These are phyloP conservation scores for Colletotrichum sp. DNA, from an alignment of 2,329 filamentous ascomycete species.

Conservation along the genomic window DNA sequence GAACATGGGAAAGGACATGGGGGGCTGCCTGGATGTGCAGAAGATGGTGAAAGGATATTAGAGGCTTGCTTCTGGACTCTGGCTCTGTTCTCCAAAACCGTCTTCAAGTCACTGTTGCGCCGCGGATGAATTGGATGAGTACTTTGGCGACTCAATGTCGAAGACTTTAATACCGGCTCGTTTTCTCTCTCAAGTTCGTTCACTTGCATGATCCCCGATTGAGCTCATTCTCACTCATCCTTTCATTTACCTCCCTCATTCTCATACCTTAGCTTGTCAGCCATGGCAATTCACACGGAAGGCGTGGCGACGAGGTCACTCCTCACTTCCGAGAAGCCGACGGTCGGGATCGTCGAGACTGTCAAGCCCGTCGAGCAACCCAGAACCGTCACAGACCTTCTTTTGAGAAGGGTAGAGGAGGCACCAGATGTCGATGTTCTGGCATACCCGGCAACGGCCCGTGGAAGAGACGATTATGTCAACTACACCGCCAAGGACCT, in stretches of 20 bases:
- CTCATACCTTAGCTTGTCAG: neutral
- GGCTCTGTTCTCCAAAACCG: neutral
- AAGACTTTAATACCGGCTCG: neutral
- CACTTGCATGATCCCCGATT: neutral
- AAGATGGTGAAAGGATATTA: neutral
- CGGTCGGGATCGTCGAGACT: conserved; percentile 3
- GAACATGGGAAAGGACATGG: conserved; percentile 1
- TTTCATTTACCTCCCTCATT: neutral
- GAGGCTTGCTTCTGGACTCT: neutral
- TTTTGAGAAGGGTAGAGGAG: neutral
- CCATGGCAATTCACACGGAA: conserved; percentile 9
- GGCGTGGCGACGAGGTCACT: neutral
- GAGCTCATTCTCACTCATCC: neutral
- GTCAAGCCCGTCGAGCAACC: conserved; percentile 4
- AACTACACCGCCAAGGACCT: conserved; percentile 28
- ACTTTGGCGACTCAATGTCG: neutral
- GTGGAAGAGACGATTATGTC: conserved; percentile 24
- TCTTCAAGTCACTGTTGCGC: neutral
- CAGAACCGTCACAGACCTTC: conserved; percentile 1
- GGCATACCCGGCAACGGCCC: conserved; percentile 25
- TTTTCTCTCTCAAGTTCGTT: neutral
- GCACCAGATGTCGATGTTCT: conserved; percentile 22
- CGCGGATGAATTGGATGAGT: neutral
- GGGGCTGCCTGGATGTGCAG: neutral
- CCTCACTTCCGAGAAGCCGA: conserved; percentile 3